These are phyloP conservation scores for Myxozyma neotropica DNA, from an alignment of 805 yeast species.

Conservation along the genomic window DNA sequence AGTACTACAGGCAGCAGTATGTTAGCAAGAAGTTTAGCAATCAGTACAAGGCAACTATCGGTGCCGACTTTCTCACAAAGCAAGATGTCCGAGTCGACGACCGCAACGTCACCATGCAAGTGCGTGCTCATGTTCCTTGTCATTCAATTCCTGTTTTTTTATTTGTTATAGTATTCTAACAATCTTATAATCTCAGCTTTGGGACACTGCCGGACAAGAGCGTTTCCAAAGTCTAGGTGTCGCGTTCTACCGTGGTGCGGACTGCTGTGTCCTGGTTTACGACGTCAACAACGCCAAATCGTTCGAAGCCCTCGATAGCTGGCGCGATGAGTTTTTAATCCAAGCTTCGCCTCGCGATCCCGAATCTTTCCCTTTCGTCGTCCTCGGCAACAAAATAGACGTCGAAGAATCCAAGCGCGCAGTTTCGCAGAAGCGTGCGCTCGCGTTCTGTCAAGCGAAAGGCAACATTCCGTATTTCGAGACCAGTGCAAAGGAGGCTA, in stretches of 20 bases:
- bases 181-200: too few species aligned
- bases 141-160: neutral
- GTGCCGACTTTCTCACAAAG: slow-evolving; percentile 94
- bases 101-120: slow-evolving; percentile 67
- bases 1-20: slow-evolving; percentile 65
- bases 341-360: slow-evolving; percentile 94
- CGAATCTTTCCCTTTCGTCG: slow-evolving; percentile 92
- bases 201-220: slow-evolving; percentile 99
- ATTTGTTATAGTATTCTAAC: too few species aligned
- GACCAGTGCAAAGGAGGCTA: slow-evolving; percentile 96
- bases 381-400: slow-evolving; percentile 92
- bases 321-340: slow-evolving; percentile 94
- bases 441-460: slow-evolving; percentile 60
- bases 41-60: slow-evolving; percentile 96
- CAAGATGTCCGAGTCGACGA: slow-evolving; percentile 79
- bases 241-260: slow-evolving; percentile 97
- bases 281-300: slow-evolving; percentile 95
- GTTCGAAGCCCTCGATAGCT: slow-evolving; percentile 80
- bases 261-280: slow-evolving; percentile 93
- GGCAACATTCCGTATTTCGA: slow-evolving; percentile 92
- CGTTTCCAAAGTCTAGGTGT: slow-evolving; percentile 95
- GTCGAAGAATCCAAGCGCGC: slow-evolving; percentile 87
- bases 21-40: slow-evolving; percentile 92
- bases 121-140: slow-evolving; percentile 5
- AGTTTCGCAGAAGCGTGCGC: slow-evolving; percentile 61